These are phyloP conservation scores for Trypanosoma avium DNA, from an alignment of 208 protist genomes.

Conservation along the genomic window DNA sequence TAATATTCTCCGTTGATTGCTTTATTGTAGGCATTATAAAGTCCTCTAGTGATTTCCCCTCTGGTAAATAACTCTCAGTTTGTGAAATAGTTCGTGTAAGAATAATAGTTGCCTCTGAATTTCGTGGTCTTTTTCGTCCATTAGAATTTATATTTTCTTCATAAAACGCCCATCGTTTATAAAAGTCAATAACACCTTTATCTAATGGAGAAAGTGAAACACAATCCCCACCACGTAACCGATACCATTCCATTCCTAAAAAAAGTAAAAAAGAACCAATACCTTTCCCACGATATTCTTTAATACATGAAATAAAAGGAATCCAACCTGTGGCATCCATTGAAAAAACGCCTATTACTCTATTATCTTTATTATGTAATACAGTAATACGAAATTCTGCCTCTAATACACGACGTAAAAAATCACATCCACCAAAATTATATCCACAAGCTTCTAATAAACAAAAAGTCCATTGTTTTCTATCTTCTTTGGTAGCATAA, in stretches of 20 bases:
- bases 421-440: slow-evolving; percentile 35
- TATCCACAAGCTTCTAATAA: slow-evolving; percentile 33
- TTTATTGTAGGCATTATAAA: background rate
- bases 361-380: slow-evolving; percentile 1
- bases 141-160: background rate
- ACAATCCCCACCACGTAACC: slow-evolving; percentile 11
- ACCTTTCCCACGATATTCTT: slow-evolving; percentile 27
- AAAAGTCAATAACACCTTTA: slow-evolving; percentile 26
- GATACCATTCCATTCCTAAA: slow-evolving; percentile 45
- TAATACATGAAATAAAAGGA: slow-evolving; percentile 33
- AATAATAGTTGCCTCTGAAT: slow-evolving; percentile 1
- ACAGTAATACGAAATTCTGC: slow-evolving; percentile 37
- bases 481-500: slow-evolving; percentile 21
- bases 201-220: slow-evolving; percentile 38
- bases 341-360: slow-evolving; percentile 34
- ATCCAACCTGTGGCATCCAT: slow-evolving; percentile 42
- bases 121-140: slow-evolving; percentile 11
- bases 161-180: slow-evolving; percentile 39
- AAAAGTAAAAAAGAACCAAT: slow-evolving; percentile 57
- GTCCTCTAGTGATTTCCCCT: slow-evolving; percentile 25
- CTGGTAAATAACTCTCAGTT: slow-evolving; percentile 28
- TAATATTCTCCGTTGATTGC: background rate
- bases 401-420: slow-evolving; percentile 27
- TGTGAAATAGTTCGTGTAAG: slow-evolving; percentile 29
- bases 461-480: slow-evolving; percentile 24